Percentiles rank a stretch among this genome's conserved stretches.
phyloP scores from a whole-genome alignment of 2,329 filamentous ascomycete genomes.

The Colletotrichum kahawae region DNA sequence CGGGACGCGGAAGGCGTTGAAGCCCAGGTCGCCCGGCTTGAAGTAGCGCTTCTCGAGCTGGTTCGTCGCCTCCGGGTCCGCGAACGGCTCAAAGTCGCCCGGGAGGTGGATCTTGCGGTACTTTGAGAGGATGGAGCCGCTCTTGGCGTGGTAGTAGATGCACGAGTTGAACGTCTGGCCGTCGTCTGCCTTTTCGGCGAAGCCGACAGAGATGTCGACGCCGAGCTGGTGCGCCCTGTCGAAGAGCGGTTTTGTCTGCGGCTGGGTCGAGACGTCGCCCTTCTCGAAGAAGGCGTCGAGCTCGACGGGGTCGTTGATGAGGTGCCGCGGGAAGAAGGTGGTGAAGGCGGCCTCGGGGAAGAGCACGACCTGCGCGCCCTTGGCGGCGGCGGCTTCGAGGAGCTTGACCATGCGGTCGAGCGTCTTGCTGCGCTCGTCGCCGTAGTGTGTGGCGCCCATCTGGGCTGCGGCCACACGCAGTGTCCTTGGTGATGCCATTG shows the following conservation, averaged over 20 bases:
- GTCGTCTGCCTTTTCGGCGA: constrained; percentile 48
- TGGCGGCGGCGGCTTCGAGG: constrained; percentile 47
- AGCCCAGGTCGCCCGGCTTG: constrained; percentile 55
- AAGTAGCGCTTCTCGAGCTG: constrained; percentile 64
- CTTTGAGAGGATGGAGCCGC: constrained; percentile 47
- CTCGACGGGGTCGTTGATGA: constrained; percentile 47
- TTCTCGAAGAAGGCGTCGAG: constrained; percentile 56
- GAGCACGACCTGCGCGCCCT: constrained; percentile 53
- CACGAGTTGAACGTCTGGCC: constrained; percentile 51
- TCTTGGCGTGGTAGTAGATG: constrained; percentile 55
- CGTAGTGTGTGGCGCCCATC: constrained; percentile 47
- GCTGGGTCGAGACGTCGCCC: constrained; percentile 42
- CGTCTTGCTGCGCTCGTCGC: constrained; percentile 43
- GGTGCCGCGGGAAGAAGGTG: constrained; percentile 60
- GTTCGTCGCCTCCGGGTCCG: constrained; percentile 51
- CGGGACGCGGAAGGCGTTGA: constrained; percentile 56
- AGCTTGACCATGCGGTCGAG: constrained; percentile 55
- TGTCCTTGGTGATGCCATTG: background rate
- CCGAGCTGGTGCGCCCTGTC: constrained; percentile 48
- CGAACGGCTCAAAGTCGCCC: constrained; percentile 55
- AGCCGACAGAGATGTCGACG: constrained; percentile 58
- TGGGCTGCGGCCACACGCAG: constrained; percentile 55
- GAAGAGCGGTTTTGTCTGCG: constrained; percentile 53
- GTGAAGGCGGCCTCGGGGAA: constrained; percentile 61
- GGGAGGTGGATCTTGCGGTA: constrained; percentile 63